Conservation (phyloP, 2,329 filamentous ascomycete species). For the Bisporella sp. region DNA sequence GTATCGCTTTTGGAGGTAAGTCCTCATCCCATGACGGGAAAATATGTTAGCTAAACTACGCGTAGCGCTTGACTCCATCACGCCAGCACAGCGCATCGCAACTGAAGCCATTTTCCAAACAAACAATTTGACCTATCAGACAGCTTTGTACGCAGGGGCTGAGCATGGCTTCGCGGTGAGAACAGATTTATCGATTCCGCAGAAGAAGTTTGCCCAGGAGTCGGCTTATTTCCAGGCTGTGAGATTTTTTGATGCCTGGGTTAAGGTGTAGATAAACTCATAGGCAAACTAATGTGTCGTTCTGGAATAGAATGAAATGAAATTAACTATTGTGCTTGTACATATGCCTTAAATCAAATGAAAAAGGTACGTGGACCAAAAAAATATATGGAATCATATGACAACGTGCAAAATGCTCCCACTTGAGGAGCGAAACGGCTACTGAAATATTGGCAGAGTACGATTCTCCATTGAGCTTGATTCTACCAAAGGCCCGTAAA, state of each 20-base stretch:
- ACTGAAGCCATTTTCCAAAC: constrained; percentile 49
- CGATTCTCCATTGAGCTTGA: too few species aligned
- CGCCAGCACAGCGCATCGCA: neutral
- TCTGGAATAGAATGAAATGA: too few species aligned
- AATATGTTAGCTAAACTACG: constrained; percentile 1
- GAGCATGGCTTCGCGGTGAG: constrained; percentile 70
- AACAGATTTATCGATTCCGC: constrained; percentile 44
- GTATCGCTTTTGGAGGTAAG: constrained; percentile 54
- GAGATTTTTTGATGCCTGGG: constrained; percentile 51
- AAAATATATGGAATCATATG: too few species aligned
- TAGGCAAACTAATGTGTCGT: neutral
- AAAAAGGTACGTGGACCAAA: too few species aligned
- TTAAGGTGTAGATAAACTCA: constrained; percentile 2
- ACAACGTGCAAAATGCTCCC: too few species aligned
- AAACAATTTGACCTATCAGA: constrained; percentile 53
- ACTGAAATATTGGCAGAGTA: too few species aligned
- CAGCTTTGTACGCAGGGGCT: constrained; percentile 62
- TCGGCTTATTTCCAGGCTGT: constrained; percentile 71
- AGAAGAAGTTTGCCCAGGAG: constrained; percentile 66
- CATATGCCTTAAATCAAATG: too few species aligned
- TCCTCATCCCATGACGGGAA: constrained; percentile 1
- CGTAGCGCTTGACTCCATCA: neutral
- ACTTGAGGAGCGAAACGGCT: too few species aligned
- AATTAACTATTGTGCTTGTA: too few species aligned
- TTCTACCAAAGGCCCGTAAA: too few species aligned